These are phyloP conservation scores for Discostella pseudostelligera DNA, from an alignment of 108 stramenopile genomes.

Conservation along the genomic window DNA sequence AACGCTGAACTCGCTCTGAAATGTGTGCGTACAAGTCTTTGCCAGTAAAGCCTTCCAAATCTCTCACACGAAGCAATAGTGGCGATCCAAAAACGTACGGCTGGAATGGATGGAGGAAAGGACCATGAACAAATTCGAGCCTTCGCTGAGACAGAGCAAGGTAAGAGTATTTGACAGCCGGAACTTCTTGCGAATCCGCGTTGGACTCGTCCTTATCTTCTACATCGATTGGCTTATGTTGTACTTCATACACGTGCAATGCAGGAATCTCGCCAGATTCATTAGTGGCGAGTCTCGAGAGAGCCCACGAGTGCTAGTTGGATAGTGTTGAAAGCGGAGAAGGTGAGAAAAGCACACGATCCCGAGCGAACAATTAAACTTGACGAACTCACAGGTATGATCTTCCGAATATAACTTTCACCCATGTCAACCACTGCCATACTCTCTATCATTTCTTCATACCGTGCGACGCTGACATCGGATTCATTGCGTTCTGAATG, in stretches of 20 bases:
- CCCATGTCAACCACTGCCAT: conserved; percentile 85
- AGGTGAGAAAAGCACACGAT: conserved; percentile 4
- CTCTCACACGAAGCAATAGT: conserved; percentile 65
- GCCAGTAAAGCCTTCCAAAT: conserved; percentile 72
- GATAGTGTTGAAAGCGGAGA: conserved; percentile 2
- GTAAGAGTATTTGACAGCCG: conserved; percentile 55
- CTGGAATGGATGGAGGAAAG: conserved; percentile 75
- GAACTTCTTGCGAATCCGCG: conserved; percentile 4
- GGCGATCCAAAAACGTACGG: conserved; percentile 82
- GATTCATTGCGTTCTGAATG: conserved; percentile 22
- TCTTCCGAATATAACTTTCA: conserved; percentile 77
- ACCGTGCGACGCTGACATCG: conserved; percentile 20
- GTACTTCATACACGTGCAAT: conserved; percentile 78
- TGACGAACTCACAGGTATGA: conserved; percentile 68
- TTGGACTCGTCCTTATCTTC: conserved; percentile 16
- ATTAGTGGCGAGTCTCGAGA: conserved; percentile 68
- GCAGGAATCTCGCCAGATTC: conserved; percentile 79
- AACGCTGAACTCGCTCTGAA: conserved; percentile 57
- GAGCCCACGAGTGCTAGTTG: conserved; percentile 68
- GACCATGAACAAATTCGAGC: conserved; percentile 56
- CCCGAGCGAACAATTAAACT: conserved; percentile 8
- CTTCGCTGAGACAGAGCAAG: conserved; percentile 79
- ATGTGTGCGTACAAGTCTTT: conserved; percentile 75
- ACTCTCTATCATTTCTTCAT: conserved; percentile 58
- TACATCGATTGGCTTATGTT: conserved; percentile 28